phyloP scores from a whole-genome alignment of 495 filamentous ascomycete genomes.

The Aspergillus sclerotioniger region DNA sequence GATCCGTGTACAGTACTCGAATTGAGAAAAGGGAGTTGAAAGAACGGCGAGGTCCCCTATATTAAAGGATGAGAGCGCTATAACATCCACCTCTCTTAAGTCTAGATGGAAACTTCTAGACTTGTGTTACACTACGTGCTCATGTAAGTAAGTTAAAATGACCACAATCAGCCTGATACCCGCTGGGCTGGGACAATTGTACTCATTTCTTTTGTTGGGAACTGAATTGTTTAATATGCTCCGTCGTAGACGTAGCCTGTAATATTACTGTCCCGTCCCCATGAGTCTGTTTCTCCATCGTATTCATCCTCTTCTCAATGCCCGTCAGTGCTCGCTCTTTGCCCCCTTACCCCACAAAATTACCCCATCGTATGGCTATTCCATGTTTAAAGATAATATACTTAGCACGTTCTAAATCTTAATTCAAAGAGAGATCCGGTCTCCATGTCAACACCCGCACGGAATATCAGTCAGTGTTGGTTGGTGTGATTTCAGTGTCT shows the following conservation, averaged over 20 bases:
- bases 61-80: slow-evolving; percentile 22
- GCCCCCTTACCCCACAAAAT: too few species aligned
- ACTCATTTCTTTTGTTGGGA: slow-evolving; percentile 41
- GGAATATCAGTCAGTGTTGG: too few species aligned
- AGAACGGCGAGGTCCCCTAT: slow-evolving; percentile 18
- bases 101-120: slow-evolving; percentile 30
- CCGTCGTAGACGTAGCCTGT: slow-evolving; percentile 3
- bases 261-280: not conserved
- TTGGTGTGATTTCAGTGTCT: too few species aligned
- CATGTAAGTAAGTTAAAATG: slow-evolving; percentile 49
- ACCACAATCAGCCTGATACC: slow-evolving; percentile 34
- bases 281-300: too few species aligned
- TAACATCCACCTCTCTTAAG: slow-evolving; percentile 21
- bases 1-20: slow-evolving; percentile 50
- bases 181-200: slow-evolving; percentile 35
- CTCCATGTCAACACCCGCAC: too few species aligned
- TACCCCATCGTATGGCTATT: too few species aligned
- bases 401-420: too few species aligned
- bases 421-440: too few species aligned
- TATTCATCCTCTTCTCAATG: too few species aligned
- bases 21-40: slow-evolving; percentile 43
- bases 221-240: slow-evolving; percentile 15
- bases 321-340: too few species aligned
- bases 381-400: too few species aligned
- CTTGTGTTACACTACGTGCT: slow-evolving; percentile 50